phyloP scores from a whole-genome alignment of 1,139 yeast genomes.

The Insectozyma bohioensis region DNA sequence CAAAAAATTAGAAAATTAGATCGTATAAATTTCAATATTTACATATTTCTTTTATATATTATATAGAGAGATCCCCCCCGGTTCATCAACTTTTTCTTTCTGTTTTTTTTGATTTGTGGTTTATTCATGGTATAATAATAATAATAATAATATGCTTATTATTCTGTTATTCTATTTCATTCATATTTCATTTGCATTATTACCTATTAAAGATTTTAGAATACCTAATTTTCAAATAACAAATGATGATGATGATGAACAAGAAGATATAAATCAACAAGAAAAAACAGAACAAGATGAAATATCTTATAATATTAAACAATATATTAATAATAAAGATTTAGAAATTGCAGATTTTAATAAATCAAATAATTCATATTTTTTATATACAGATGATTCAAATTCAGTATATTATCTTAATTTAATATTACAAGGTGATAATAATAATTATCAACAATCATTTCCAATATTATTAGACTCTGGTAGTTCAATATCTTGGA shows the following conservation, averaged over 20 bases:
- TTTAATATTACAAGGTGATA: slow-evolving; percentile 17
- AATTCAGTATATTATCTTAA: slow-evolving; percentile 29
- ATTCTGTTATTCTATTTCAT: not conserved
- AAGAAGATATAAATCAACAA: too few species aligned
- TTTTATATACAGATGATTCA: slow-evolving; percentile 26
- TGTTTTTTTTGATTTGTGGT: too few species aligned
- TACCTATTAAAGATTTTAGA: slow-evolving; percentile 21
- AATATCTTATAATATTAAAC: not conserved
- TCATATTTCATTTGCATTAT: slow-evolving; percentile 14
- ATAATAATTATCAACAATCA: slow-evolving; percentile 31
- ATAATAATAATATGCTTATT: not conserved
- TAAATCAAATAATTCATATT: slow-evolving; percentile 20
- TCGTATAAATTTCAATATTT: too few species aligned
- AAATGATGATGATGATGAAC: too few species aligned
- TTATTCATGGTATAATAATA: too few species aligned
- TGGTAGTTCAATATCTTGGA: slow-evolving; percentile 66
- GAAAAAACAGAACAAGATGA: too few species aligned
- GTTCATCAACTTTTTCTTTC: too few species aligned
- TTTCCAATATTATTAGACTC: slow-evolving; percentile 62
- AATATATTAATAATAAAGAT: not conserved
- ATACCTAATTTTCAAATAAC: slow-evolving; percentile 14
- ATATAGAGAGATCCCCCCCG: too few species aligned
- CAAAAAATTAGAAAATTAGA: too few species aligned
- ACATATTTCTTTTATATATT: too few species aligned
- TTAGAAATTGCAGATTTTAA: too few species aligned